A percentile compares a stretch with the other conserved stretches of the same genome.
Conservation (phyloP, 768 basidiomycete genomes). For the Lactifluus subvellereus region DNA sequence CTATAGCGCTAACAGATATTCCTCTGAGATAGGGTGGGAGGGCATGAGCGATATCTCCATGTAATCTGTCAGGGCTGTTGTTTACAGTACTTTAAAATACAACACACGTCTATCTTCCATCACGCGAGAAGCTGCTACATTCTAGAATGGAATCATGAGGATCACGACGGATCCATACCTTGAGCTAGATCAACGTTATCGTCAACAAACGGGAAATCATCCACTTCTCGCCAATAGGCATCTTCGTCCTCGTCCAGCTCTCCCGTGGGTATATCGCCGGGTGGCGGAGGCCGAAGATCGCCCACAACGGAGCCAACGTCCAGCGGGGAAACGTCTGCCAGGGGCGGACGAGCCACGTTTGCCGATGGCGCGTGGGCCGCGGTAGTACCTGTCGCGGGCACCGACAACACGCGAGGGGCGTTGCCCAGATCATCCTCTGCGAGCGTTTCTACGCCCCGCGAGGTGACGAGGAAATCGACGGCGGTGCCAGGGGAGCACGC, state of each 20-base stretch:
- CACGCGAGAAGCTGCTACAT: background rate
- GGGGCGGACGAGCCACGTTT: background rate
- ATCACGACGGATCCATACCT: background rate
- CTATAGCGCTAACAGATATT: background rate
- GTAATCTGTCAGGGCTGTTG: background rate
- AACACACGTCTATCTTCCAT: background rate
- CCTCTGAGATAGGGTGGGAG: background rate
- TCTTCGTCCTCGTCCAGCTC: constrained; percentile 22
- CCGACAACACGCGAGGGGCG: background rate
- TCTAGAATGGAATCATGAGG: background rate
- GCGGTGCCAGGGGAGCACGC: constrained; percentile 45
- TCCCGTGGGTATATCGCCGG: background rate
- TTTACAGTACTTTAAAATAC: background rate
- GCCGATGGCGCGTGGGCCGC: background rate
- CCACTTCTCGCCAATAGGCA: constrained; percentile 21
- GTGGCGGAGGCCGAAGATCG: constrained; percentile 1
- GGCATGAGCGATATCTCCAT: background rate
- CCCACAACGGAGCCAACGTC: constrained; percentile 19
- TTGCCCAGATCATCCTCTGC: background rate
- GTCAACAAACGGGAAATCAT: constrained; percentile 9
- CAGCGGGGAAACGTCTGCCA: constrained; percentile 16
- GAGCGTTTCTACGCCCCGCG: constrained; percentile 44
- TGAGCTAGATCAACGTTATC: background rate
- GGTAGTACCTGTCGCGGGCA: background rate
- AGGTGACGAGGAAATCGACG: constrained; percentile 70